These are phyloP conservation scores for Tolypocladium tundrense DNA, from an alignment of 2,329 filamentous ascomycete genomes.

Conservation along the genomic window DNA sequence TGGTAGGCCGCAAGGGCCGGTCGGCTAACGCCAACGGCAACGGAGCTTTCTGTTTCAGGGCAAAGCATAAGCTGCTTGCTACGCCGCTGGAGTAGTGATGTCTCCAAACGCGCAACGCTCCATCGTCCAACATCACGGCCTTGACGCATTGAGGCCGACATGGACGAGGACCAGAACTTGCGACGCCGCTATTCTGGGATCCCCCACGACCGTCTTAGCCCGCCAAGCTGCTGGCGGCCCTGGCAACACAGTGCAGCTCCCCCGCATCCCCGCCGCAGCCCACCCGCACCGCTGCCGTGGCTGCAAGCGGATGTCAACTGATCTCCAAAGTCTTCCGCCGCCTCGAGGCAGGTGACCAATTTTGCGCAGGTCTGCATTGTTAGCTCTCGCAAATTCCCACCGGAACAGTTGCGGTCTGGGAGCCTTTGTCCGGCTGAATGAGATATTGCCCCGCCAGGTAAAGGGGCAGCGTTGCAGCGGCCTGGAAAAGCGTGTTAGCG, in stretches of 20 bases:
- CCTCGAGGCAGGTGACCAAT: constrained; percentile 5
- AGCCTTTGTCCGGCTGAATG: neutral
- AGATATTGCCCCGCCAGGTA: neutral
- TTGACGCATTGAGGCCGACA: neutral
- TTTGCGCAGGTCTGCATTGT: neutral
- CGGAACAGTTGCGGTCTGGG: neutral
- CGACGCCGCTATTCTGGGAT: neutral
- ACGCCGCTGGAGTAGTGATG: neutral
- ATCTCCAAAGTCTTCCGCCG: neutral
- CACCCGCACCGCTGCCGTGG: neutral
- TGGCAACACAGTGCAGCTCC: constrained; percentile 3
- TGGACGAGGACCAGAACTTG: neutral
- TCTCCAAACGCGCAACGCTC: neutral
- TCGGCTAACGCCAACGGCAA: neutral
- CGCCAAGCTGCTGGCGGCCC: neutral
- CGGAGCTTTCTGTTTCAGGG: neutral
- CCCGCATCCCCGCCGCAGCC: neutral
- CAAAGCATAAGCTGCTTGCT: neutral
- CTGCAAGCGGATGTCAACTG: constrained; percentile 5
- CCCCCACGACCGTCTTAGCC: neutral
- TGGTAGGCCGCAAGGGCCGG: neutral
- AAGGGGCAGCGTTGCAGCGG: neutral
- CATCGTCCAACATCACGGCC: neutral
- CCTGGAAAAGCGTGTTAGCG: neutral
- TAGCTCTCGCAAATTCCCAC: neutral